Evolutionary conservation across 306 rosid species (phyloP), one percentile per base, ranked within the genome.

Genomic region (Fragaria nilgerrensis): DNA sequence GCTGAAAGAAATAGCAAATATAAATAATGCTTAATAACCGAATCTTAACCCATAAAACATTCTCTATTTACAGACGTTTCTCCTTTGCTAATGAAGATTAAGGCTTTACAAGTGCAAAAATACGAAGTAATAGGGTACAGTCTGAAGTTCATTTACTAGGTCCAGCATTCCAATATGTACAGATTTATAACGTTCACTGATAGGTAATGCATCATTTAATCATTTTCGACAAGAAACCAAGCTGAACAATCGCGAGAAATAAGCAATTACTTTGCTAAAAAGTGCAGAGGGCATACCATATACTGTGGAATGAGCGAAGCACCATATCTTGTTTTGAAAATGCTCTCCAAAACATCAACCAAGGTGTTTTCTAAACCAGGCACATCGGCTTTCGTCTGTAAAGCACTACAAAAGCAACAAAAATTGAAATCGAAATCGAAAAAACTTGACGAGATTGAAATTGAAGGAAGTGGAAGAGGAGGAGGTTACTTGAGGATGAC

Each of bases 251-350:
- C 56, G 17, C 11, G 15, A 56, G 23, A 2, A 13, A 58, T 29
- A n/a, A 3, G 61, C 36, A 64, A n/a, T 41, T 41, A 65, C 4
- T 52, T 20, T 2, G 43, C 19, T 41, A 27, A 48, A 64, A 75
- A 81, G 50, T 72, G 70, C 82, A 58, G 25, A 15, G 52, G n/a
- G 9, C 78, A 44, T 77, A 95, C 96, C 98, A 90, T 89, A 56
- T 83, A 89, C 25, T 87, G 93, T 25, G 97, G 98, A 70, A 95
- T 90, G 23, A 90, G 72, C 71, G 92, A 89, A 71, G 98, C 93
- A 22, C 98, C 98, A 20, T 84, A 90, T 62, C 87, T 95, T 5
- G 97, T 95, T 59, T 77, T 86, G 91, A 95, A 95, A 73, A 95
- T 49, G 85, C 91, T 90, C 77, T 95, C 92, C 78, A 95, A 82